Percentiles rank a stretch among this genome's conserved stretches.
These are phyloP conservation scores for Coriaria nepalensis DNA, from an alignment of 306 rosid species.

Conservation along the genomic window DNA sequence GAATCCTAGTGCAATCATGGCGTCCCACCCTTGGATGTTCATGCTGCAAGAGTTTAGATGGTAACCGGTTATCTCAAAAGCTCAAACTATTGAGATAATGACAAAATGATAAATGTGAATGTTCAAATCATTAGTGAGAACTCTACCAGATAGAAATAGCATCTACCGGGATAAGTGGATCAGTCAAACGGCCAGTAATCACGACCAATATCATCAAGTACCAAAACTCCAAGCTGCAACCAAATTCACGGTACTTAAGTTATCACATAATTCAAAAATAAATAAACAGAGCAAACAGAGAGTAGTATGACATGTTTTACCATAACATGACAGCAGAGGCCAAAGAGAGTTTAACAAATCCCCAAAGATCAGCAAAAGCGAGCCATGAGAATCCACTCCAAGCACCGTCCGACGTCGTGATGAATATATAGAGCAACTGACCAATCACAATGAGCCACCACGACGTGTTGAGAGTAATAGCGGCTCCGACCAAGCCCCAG, in stretches of 20 bases:
- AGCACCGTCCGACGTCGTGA: conserved; percentile 1
- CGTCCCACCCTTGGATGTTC: conserved; percentile 66
- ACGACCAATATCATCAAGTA: background rate
- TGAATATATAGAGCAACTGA: background rate
- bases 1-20: conserved; percentile 69
- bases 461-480: conserved; percentile 46
- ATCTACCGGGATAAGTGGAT: conserved; percentile 55
- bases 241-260: background rate
- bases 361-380: background rate
- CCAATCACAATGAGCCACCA: conserved; percentile 36
- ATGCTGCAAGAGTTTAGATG: conserved; percentile 55
- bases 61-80: too few relatives aligned
- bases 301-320: background rate
- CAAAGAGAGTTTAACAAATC: background rate
- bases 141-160: conserved; percentile 63
- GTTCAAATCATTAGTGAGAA: too few relatives aligned
- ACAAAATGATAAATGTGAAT: too few relatives aligned
- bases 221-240: background rate
- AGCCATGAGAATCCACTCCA: conserved; percentile 2
- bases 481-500: conserved; percentile 67
- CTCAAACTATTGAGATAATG: conserved; percentile 1
- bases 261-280: too few relatives aligned
- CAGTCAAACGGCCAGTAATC: conserved; percentile 37
- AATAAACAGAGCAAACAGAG: background rate
- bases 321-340: background rate